Evolutionary conservation across 164 flowering plant species (phyloP).

Genomic region (Dillenia turbinata): DNA sequence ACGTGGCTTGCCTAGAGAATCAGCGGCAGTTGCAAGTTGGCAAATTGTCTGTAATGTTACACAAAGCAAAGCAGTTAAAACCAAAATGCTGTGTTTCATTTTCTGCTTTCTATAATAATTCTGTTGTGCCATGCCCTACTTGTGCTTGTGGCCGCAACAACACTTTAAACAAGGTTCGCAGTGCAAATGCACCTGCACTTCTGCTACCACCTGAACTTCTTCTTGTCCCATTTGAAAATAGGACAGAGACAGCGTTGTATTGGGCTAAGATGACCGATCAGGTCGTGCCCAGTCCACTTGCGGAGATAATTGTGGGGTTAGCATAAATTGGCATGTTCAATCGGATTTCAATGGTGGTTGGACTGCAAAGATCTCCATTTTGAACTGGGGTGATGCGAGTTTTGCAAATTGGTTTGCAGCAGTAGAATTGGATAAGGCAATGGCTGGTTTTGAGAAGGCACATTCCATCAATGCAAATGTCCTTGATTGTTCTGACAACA

Average conservation of each 20-base stretch:
- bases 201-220: constrained; percentile 40
- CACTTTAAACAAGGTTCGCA: constrained; percentile 28
- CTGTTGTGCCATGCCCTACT: constrained; percentile 47
- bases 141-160: constrained; percentile 56
- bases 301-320: constrained; percentile 57
- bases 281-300: constrained; percentile 38
- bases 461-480: constrained; percentile 21
- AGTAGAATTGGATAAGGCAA: constrained; percentile 38
- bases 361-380: constrained; percentile 58
- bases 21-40: constrained; percentile 47
- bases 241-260: constrained; percentile 26
- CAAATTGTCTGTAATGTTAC: constrained; percentile 41
- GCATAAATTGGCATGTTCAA: constrained; percentile 55
- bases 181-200: constrained; percentile 32
- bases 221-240: constrained; percentile 55
- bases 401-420: constrained; percentile 85
- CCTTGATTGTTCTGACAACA: constrained; percentile 20
- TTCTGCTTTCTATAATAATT: constrained; percentile 35
- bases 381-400: constrained; percentile 61
- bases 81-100: constrained; percentile 40
- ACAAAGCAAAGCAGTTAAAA: constrained; percentile 20
- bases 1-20: constrained; percentile 24
- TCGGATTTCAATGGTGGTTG: constrained; percentile 46
- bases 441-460: constrained; percentile 15
- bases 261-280: constrained; percentile 30